Evolutionary conservation across 345 rosid genomes (phyloP), one percentile per base, ranked within the genome.

Genomic region (Salix koriyanagi): DNA sequence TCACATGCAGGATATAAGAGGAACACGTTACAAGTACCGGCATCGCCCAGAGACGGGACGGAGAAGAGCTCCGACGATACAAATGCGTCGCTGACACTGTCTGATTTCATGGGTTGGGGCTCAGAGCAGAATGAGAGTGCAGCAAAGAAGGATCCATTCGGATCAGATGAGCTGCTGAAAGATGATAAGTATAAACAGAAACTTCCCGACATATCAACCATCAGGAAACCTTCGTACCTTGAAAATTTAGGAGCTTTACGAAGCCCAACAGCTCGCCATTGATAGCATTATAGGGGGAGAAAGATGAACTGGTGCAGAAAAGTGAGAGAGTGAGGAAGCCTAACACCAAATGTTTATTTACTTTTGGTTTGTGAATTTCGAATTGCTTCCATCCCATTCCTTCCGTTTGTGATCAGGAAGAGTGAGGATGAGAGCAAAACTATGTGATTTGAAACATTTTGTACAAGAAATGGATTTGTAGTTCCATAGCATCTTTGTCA

Each of bases 21-120:
- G 54, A 88, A 77, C 73, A 61, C 80, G 16, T 42, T 72, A 64
- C 67, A 15, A 66, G 76, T 19, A 36, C 69, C 6, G 70, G 25
- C 67, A 25, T 15, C 73, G 69, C 21, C 66, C 78, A 21, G 14
- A 25, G 18, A 72, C 32, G 80, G 77, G 16, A 4, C 6, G 23
- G 10, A 72, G 54, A 65, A 72, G 18, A 36, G 77, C 46, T 71
- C 79, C 5, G 68, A 73, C 4, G 90, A 88, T 6, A 21, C 61
- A 7, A 72, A 83, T 2, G 66, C 72, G 21, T 70, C 89, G 32
- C 81, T 81, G 83, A 91, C 95, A 44, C 77, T 94, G 4, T 86
- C 84, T 18, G 98, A 94, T 83, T 91, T 90, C 62, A 90, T 92
- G 89, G 92, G 91, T 46, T 94, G 98, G 98, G 82, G 83, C 62